Base-by-base conservation (phyloP, 148 eudicot species). In the Drosera capensis region DNA sequence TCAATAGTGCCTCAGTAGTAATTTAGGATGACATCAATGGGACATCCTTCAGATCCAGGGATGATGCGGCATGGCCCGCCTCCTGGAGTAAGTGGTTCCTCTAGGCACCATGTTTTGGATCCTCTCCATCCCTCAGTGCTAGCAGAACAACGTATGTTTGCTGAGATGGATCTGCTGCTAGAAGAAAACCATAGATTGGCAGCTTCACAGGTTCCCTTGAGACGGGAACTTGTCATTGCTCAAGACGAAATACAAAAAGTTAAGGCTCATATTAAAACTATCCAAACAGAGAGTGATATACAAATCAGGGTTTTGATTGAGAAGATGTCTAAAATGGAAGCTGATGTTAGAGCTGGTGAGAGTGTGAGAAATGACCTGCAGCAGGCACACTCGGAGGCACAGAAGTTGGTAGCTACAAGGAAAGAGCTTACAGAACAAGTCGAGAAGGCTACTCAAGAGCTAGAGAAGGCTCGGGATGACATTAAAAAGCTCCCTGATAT, bases 291-390 rank as follows among this genome's bases (percentile, higher is more conserved):
- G 57, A 72, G 80, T 19, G 85, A 76, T 68, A 72, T 92, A 44
- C 90, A 79, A 48, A 72, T 92, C 51, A 67, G 80, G 30, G 67
- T 70, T 49, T 70, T 81, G 46, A 51, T 76, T 53, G 95, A 81
- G 22, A 92, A 79, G 73, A 79, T 72, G 61, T 80, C 73, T 15
- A 81, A 86, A 51, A 65, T 76, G 88, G 99, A 81, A 63, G 64
- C 54, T 24, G 76, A 65, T 50, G 51, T 67, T 28, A 72, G 72
- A 61, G 80, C 70, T 43, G 86, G 73, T 62, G 88, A 72, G 5
- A 61, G 49, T 52, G 30, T 78, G 24, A 79, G 72, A 75, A 74
- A 70, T 45, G 83, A 85, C 18, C 63, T 81, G 41, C 72, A 79
- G 37, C 66, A 66, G 45, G 82, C 74, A 7, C 82, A 76, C 63